Conservation (phyloP, 2,329 filamentous ascomycete genomes). For the Exophiala xenobiotica region DNA sequence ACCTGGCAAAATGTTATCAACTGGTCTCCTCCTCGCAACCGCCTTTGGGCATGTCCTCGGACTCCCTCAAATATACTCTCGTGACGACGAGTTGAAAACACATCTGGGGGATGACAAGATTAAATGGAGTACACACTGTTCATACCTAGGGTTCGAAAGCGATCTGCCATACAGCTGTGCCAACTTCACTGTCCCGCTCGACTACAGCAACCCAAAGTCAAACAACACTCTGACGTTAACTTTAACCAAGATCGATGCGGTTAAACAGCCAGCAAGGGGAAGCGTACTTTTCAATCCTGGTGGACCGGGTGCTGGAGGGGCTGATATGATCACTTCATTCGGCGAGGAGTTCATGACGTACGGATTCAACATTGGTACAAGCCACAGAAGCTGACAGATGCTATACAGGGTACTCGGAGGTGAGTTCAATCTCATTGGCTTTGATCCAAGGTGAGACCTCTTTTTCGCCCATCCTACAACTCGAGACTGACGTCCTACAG, state of each 20-base stretch:
- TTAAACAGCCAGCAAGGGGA: constrained; percentile 33
- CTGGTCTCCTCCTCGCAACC: not conserved
- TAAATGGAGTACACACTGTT: not conserved
- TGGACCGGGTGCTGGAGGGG: constrained; percentile 36
- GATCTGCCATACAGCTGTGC: constrained; percentile 31
- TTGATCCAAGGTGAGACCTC: not conserved
- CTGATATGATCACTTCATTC: constrained; percentile 1
- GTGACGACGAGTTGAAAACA: not conserved
- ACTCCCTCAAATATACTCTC: not conserved
- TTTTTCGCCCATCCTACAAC: too few relatives aligned
- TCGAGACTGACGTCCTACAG: not conserved
- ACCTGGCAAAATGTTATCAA: not conserved
- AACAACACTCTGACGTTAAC: constrained; percentile 32
- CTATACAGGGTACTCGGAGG: not conserved
- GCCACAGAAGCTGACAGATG: not conserved
- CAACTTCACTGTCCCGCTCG: constrained; percentile 37
- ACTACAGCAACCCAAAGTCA: constrained; percentile 34
- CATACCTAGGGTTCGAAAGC: not conserved
- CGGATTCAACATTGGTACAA: not conserved
- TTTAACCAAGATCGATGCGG: constrained; percentile 32
- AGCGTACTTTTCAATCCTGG: constrained; percentile 38
- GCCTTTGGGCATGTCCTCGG: not conserved
- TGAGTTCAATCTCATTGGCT: not conserved
- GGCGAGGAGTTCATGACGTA: not conserved
- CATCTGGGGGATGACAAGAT: not conserved